phyloP scores from a whole-genome alignment of 495 filamentous ascomycete species.

The Neurospora sp. region DNA sequence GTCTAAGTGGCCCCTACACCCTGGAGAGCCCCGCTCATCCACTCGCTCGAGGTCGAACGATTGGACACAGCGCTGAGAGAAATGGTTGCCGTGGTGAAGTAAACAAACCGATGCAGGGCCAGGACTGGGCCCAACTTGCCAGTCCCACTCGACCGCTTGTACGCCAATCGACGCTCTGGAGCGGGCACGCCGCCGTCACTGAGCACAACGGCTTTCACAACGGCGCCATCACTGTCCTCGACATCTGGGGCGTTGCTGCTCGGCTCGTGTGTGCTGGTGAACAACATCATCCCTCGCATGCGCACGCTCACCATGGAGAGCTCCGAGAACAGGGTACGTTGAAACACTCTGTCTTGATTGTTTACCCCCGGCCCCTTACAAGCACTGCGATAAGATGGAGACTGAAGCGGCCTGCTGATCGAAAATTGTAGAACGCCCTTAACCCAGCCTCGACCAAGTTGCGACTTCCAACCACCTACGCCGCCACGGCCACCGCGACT shows the following conservation, averaged over 20 bases:
- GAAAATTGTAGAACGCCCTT: not conserved
- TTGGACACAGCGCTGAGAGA: not conserved
- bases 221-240: constrained; percentile 17
- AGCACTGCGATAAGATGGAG: not conserved
- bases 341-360: not conserved
- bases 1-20: not conserved
- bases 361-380: not conserved
- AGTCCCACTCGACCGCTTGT: constrained; percentile 11
- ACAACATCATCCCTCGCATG: constrained; percentile 21
- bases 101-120: constrained; percentile 5
- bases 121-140: not conserved
- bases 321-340: constrained; percentile 31
- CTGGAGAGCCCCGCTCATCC: not conserved
- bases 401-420: not conserved
- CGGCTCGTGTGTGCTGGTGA: constrained; percentile 19
- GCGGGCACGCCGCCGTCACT: not conserved
- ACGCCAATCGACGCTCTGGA: constrained; percentile 16
- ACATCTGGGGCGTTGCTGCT: constrained; percentile 24
- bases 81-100: constrained; percentile 22
- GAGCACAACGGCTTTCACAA: constrained; percentile 14
- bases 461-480: not conserved
- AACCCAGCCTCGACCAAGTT: not conserved
- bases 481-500: constrained; percentile 1
- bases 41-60: not conserved
- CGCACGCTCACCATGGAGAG: constrained; percentile 30